These are phyloP conservation scores for Saprolegnia parasitica DNA, from an alignment of 352 stramenopile genomes.

Conservation along the genomic window DNA sequence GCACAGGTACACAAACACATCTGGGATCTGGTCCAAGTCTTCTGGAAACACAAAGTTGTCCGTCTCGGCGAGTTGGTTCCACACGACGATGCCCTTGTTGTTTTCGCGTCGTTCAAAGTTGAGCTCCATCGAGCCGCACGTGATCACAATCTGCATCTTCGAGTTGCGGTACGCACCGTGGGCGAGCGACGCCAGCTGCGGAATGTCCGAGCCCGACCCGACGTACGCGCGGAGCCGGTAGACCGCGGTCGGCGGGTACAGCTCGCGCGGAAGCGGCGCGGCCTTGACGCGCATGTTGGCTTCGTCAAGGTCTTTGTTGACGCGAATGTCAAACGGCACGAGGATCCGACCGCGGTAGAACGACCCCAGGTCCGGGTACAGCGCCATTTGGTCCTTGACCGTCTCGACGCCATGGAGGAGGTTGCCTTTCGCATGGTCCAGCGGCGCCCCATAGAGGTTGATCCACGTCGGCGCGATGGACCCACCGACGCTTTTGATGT, in stretches of 20 bases:
- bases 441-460: constrained; percentile 64
- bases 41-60: constrained; percentile 69
- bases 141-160: constrained; percentile 68
- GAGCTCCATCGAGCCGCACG: constrained; percentile 57
- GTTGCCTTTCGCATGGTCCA: constrained; percentile 48
- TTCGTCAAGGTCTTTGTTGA: constrained; percentile 64
- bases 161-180: constrained; percentile 58
- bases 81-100: constrained; percentile 71
- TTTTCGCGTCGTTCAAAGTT: constrained; percentile 50
- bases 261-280: constrained; percentile 50
- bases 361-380: constrained; percentile 64
- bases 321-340: constrained; percentile 59
- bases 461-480: constrained; percentile 58
- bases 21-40: constrained; percentile 65
- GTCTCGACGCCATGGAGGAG: constrained; percentile 46
- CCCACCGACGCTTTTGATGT: constrained; percentile 54
- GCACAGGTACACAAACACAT: constrained; percentile 84
- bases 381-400: constrained; percentile 81
- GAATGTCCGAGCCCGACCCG: constrained; percentile 65
- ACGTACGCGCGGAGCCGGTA: constrained; percentile 70
- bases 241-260: constrained; percentile 53
- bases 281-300: constrained; percentile 79
- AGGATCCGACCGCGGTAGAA: constrained; percentile 80
- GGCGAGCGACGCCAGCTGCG: constrained; percentile 60
- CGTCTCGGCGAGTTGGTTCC: constrained; percentile 70